Conservation (phyloP, 768 basidiomycete species). For the Suillus sp. region DNA sequence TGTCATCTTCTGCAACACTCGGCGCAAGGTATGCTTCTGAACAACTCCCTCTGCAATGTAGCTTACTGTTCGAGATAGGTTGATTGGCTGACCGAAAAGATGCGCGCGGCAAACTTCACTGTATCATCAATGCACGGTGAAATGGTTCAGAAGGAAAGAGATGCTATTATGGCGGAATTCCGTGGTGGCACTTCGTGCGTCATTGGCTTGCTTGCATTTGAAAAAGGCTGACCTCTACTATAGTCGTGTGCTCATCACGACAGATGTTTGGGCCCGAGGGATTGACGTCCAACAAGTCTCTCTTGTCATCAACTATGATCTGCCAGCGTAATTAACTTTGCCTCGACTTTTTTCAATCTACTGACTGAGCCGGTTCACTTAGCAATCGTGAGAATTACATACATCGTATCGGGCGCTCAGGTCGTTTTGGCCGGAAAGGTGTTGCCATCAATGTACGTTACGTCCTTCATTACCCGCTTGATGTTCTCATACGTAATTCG, state of each 20-base stretch:
- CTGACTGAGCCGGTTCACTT: slow-evolving; percentile 19
- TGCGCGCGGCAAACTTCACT: slow-evolving; percentile 98
- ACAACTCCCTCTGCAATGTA: neutral
- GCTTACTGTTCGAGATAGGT: slow-evolving; percentile 53
- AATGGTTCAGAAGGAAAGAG: slow-evolving; percentile 94
- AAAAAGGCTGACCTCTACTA: slow-evolving; percentile 9
- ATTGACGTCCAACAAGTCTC: slow-evolving; percentile 99
- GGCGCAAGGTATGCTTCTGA: slow-evolving; percentile 73
- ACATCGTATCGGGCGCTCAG: slow-evolving; percentile 98
- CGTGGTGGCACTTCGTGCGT: slow-evolving; percentile 87
- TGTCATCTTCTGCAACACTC: slow-evolving; percentile 98
- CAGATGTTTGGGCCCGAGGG: slow-evolving; percentile 96
- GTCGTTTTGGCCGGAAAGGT: slow-evolving; percentile 98
- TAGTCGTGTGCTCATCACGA: slow-evolving; percentile 92
- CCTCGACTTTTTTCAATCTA: slow-evolving; percentile 10
- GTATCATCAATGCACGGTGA: slow-evolving; percentile 96
- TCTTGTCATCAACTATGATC: slow-evolving; percentile 95
- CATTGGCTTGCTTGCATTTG: slow-evolving; percentile 14
- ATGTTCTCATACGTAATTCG: slow-evolving; percentile 22
- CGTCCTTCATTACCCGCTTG: slow-evolving; percentile 12
- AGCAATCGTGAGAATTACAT: slow-evolving; percentile 99
- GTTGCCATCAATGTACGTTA: slow-evolving; percentile 93
- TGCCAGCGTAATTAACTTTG: slow-evolving; percentile 73
- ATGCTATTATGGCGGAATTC: slow-evolving; percentile 97
- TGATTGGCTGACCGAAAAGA: slow-evolving; percentile 98